Evolutionary conservation across 352 stramenopile species (phyloP).

Genomic region (Globisporangium orthogonon): DNA sequence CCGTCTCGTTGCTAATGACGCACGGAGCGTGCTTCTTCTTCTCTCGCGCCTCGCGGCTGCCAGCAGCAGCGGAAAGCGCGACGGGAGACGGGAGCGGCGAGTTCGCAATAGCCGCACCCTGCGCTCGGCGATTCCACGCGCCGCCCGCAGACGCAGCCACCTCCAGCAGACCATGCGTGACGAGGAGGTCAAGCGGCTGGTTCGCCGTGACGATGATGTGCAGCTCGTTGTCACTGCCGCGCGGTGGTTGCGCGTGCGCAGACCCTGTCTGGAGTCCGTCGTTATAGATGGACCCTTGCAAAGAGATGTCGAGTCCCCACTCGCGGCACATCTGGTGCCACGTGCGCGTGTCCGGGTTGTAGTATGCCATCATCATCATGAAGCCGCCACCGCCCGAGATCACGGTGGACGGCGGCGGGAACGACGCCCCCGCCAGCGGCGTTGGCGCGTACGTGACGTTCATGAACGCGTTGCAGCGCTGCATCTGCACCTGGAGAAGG

Average conservation of each 20-base stretch:
- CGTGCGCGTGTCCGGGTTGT: conserved; percentile 73
- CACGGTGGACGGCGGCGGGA: conserved; percentile 30
- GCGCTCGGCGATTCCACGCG: conserved; percentile 48
- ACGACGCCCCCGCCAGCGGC: conserved; percentile 5
- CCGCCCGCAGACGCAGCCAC: conserved; percentile 69
- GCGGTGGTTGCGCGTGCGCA: not conserved
- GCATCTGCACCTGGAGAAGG: conserved; percentile 64
- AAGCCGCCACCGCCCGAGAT: conserved; percentile 65
- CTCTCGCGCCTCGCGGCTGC: conserved; percentile 19
- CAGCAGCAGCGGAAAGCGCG: not conserved
- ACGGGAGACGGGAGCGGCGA: conserved; percentile 13
- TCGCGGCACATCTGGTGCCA: conserved; percentile 82
- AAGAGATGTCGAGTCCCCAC: conserved; percentile 61
- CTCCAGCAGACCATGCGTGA: conserved; percentile 76
- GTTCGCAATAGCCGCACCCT: conserved; percentile 2
- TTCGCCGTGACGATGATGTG: conserved; percentile 70
- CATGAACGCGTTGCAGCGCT: conserved; percentile 65
- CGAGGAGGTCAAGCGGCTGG: conserved; percentile 61
- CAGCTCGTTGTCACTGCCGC: conserved; percentile 45
- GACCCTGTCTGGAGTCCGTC: conserved; percentile 1
- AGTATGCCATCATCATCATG: conserved; percentile 65
- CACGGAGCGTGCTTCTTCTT: conserved; percentile 54
- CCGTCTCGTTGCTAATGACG: conserved; percentile 76
- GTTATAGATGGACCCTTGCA: conserved; percentile 41
- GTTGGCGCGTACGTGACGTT: conserved; percentile 53